Evolutionary conservation across 495 filamentous ascomycete species (phyloP).

Genomic region (Penicillium turbatum): DNA sequence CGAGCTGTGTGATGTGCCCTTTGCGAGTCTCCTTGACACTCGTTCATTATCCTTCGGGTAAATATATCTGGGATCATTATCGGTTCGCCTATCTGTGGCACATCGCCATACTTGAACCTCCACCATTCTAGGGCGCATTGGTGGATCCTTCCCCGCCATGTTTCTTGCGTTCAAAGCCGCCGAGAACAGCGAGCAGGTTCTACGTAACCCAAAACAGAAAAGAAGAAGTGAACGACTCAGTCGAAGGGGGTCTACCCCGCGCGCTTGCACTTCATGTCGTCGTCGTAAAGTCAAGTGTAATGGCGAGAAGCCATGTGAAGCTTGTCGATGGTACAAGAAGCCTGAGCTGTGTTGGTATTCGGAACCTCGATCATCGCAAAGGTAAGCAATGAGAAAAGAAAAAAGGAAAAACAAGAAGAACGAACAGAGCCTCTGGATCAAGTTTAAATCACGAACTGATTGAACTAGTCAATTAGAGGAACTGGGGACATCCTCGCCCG

Average conservation of each 20-base stretch:
- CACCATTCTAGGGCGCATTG: background rate
- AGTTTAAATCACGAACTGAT: background rate
- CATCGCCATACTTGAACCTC: background rate
- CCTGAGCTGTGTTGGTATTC: slow-evolving; percentile 14
- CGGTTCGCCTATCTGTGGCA: background rate
- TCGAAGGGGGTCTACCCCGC: slow-evolving; percentile 5
- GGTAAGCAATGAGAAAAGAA: slow-evolving; percentile 1
- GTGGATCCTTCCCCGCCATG: slow-evolving; percentile 1
- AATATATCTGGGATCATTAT: background rate
- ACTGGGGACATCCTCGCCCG: background rate
- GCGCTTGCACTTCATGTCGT: slow-evolving; percentile 22
- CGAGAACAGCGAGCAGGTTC: slow-evolving; percentile 1
- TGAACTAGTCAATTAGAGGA: slow-evolving; percentile 11
- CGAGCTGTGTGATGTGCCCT: background rate
- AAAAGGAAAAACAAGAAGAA: background rate
- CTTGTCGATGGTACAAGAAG: slow-evolving; percentile 26
- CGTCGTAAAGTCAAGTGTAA: slow-evolving; percentile 25
- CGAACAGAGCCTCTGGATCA: background rate
- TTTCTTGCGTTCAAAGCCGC: slow-evolving; percentile 15
- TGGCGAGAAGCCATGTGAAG: slow-evolving; percentile 25
- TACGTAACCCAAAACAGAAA: slow-evolving; percentile 14
- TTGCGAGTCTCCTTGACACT: background rate
- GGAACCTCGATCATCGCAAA: slow-evolving; percentile 9
- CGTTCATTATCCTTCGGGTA: no score
- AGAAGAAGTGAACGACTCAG: slow-evolving; percentile 6